Base-by-base conservation (phyloP, 2,329 filamentous ascomycete genomes). In the Blastomyces parvus region DNA sequence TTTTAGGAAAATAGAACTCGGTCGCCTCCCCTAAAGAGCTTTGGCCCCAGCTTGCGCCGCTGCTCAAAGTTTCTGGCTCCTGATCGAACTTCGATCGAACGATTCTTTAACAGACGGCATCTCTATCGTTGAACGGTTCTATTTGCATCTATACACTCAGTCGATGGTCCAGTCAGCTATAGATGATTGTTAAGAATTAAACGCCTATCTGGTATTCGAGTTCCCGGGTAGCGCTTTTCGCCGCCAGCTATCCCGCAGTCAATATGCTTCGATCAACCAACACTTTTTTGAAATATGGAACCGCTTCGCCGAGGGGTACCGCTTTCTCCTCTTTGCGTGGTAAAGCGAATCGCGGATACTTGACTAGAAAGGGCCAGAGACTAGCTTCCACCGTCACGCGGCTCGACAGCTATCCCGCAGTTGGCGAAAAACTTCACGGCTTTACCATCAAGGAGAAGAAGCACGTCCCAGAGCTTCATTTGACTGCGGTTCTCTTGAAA, bases 371-470 rank as follows among this genome's bases (percentile, higher is more conserved):
- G n/a, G 19, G 30, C 27, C 33, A 46, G 30, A 64, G 74, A 63
- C 61, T 68, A 33, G 73, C 74, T 33, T 76, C 85, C 69, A 88
- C 89, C 59, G 85, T 93, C 57, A 91, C 90, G 22, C 88, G 91
- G 72, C 81, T 94, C 67, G 83, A 87, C 61, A 85, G 84, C 70
- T 88, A 89, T 69, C 91, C 92, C 6, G 86, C 85, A 66, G 84
- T 88, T 1, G 94, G 94, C 72, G 88, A 93, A 73, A 88, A 89
- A 77, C 84, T 97, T 50, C 89, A 97, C 75, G 94, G 94, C 71
- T 99, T 99, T 79, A 97, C 92, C 0, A 81, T 99, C 62, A 82
- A 92, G 71, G 86, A 93, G 65, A 85, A 89, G 65, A 96, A 97
- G 79, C 89, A 96, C 78, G 90, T 99, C 1, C 91, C 92, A 0